Conservation (phyloP, 2,329 filamentous ascomycete genomes). For the Aureobasidium namibiae region DNA sequence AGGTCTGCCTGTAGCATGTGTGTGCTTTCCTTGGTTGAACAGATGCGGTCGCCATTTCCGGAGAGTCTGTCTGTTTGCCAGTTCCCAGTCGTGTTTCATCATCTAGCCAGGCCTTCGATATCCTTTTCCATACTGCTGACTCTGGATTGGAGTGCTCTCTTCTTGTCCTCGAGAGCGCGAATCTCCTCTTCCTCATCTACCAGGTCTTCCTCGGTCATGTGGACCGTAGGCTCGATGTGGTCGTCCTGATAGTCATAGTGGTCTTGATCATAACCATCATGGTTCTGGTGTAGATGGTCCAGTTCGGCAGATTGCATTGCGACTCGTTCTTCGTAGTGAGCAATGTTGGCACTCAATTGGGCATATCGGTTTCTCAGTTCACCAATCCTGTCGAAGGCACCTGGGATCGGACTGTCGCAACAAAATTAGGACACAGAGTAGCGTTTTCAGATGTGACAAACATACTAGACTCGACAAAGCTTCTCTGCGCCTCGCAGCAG, state of each 20-base stretch:
- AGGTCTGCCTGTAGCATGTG: background rate
- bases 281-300: constrained; percentile 54
- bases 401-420: constrained; percentile 55
- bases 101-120: constrained; percentile 53
- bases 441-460: constrained; percentile 14
- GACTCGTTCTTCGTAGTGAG: constrained; percentile 73
- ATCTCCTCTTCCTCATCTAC: constrained; percentile 62
- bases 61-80: background rate
- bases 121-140: constrained; percentile 62
- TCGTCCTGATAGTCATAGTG: constrained; percentile 49
- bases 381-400: constrained; percentile 68
- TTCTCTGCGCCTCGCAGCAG: constrained; percentile 82
- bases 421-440: background rate
- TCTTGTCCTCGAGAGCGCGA: constrained; percentile 54
- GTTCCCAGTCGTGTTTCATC: constrained; percentile 29
- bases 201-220: constrained; percentile 61
- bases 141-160: constrained; percentile 52
- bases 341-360: constrained; percentile 63
- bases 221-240: constrained; percentile 38
- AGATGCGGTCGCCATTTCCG: background rate
- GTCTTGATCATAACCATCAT: constrained; percentile 33
- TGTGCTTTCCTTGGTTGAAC: background rate
- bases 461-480: constrained; percentile 74
- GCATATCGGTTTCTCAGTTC: constrained; percentile 62
- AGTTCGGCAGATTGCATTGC: constrained; percentile 67